Evolutionary conservation across 108 stramenopile species (phyloP).

Genomic region (Nitzschia sp.): DNA sequence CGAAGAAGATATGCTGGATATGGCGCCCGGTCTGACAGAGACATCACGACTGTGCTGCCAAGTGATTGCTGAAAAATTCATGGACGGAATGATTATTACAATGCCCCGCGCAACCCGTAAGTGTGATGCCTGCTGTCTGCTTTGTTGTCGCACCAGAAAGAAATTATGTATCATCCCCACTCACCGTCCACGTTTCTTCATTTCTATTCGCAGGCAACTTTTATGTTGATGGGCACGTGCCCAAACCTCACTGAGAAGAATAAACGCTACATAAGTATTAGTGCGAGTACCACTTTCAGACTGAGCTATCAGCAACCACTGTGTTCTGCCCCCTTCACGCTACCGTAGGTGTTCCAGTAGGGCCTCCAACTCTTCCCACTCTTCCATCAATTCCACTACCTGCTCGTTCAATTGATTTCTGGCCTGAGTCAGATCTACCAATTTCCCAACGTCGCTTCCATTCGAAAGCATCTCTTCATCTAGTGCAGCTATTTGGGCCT

Average conservation of each 20-base stretch:
- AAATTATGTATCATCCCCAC: no score
- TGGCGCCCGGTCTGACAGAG: constrained; percentile 95
- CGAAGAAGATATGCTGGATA: constrained; percentile 98
- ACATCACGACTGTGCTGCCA: constrained; percentile 97
- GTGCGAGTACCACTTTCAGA: no score
- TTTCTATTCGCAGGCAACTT: no score
- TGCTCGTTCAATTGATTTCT: constrained; percentile 51
- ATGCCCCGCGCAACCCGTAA: constrained; percentile 93
- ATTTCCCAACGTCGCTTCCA: constrained; percentile 73
- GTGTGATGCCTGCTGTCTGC: no score
- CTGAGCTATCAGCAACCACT: no score
- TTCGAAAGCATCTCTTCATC: constrained; percentile 80
- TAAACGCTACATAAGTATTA: no score
- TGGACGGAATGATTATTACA: constrained; percentile 91
- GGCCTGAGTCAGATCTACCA: constrained; percentile 61
- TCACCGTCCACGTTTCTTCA: no score
- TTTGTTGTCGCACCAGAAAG: no score
- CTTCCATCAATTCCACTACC: constrained; percentile 66
- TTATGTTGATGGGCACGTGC: constrained; percentile 99
- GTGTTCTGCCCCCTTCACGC: no score
- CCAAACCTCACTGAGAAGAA: constrained; percentile 85
- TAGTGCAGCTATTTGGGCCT: constrained; percentile 59
- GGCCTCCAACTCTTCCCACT: constrained; percentile 82
- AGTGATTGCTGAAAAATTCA: constrained; percentile 71
- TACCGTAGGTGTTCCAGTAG: constrained; percentile 58